A percentile compares a stretch with the other conserved stretches of the same genome.
phyloP scores from a whole-genome alignment of 352 stramenopile genomes.

The Globisporangium alternatum region DNA sequence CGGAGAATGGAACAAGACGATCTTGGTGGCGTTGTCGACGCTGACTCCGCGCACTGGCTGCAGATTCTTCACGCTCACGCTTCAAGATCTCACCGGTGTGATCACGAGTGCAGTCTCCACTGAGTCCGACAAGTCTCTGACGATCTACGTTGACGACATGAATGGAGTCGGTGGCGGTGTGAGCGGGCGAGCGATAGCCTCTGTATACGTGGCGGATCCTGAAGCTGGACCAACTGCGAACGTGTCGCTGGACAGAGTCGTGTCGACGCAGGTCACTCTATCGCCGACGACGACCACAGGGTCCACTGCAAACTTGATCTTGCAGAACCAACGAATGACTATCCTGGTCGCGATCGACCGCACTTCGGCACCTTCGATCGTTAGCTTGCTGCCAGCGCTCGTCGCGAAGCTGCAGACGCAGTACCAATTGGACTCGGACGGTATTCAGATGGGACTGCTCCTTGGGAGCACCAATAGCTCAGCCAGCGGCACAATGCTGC shows the following conservation, averaged over 20 bases:
- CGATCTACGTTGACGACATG: constrained; percentile 51
- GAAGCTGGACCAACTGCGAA: constrained; percentile 15
- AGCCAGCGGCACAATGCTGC: background rate
- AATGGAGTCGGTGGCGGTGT: constrained; percentile 28
- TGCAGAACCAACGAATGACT: constrained; percentile 37
- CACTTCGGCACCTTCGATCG: constrained; percentile 17
- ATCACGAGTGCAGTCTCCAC: constrained; percentile 23
- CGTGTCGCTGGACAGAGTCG: constrained; percentile 34
- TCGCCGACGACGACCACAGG: constrained; percentile 16
- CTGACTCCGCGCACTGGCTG: constrained; percentile 33
- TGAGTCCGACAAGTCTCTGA: constrained; percentile 29
- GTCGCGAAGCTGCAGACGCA: constrained; percentile 34
- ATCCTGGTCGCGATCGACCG: constrained; percentile 51
- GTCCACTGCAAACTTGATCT: constrained; percentile 6
- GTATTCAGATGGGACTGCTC: constrained; percentile 33
- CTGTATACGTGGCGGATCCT: constrained; percentile 27
- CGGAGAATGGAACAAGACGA: constrained; percentile 21
- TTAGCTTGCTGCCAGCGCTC: constrained; percentile 34
- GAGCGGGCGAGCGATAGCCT: constrained; percentile 4
- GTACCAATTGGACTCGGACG: constrained; percentile 23
- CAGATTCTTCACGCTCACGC: constrained; percentile 30
- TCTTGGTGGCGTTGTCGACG: constrained; percentile 24
- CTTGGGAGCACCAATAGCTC: constrained; percentile 14
- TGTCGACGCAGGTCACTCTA: constrained; percentile 31
- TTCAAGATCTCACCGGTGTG: constrained; percentile 22